Conservation (phyloP, 1,284 basidiomycete species). For the Butyriboletus appendiculatus region DNA sequence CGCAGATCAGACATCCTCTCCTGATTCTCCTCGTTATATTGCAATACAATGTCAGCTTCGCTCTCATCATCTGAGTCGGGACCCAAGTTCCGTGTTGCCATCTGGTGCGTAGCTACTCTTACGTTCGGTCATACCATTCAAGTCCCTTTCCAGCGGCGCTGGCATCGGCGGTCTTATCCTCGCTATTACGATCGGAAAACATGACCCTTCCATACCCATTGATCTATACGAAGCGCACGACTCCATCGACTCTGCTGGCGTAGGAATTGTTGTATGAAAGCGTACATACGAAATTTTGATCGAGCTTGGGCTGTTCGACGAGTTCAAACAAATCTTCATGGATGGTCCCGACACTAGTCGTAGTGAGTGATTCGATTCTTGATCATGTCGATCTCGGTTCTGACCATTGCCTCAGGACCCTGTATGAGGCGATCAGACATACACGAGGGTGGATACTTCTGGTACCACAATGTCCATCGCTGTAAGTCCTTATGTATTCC, state of each 20-base stretch:
- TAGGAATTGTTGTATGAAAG: slow-evolving; percentile 14
- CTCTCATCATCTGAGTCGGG: too few species aligned
- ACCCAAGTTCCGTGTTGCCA: slow-evolving; percentile 4
- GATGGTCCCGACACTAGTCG: not conserved
- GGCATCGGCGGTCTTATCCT: slow-evolving; percentile 25
- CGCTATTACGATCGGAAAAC: slow-evolving; percentile 25
- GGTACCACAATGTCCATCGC: slow-evolving; percentile 7
- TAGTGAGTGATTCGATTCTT: not conserved
- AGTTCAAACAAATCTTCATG: slow-evolving; percentile 9
- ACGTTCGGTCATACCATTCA: not conserved
- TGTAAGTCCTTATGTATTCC: slow-evolving; percentile 1
- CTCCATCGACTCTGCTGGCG: slow-evolving; percentile 13
- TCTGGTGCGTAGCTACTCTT: not conserved
- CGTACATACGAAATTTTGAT: slow-evolving; percentile 8
- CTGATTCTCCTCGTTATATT: not conserved
- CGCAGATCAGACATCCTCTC: not conserved
- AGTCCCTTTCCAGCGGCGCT: slow-evolving; percentile 11
- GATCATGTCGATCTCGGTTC: not conserved
- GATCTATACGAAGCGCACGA: slow-evolving; percentile 26
- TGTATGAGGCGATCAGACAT: slow-evolving; percentile 15
- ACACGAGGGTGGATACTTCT: slow-evolving; percentile 20
- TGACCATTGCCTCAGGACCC: not conserved
- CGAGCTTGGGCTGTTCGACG: slow-evolving; percentile 21
- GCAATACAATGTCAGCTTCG: not conserved
- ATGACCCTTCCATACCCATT: slow-evolving; percentile 17